Base-by-base conservation (phyloP, 1,284 basidiomycete species). In the Phellopilus nigrolimitatus region DNA sequence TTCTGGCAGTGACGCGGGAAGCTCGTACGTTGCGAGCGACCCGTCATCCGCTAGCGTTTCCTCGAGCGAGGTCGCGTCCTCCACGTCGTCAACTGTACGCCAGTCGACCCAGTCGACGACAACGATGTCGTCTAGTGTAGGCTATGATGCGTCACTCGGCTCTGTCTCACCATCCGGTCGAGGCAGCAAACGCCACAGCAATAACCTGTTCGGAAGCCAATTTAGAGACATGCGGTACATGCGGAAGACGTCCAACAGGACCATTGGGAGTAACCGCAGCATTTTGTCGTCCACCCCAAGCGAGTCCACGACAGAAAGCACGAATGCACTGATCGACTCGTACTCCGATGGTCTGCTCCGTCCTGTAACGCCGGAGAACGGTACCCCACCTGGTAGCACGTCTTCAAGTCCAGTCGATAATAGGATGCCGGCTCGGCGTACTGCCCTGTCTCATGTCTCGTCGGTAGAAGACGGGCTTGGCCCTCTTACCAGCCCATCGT, bases 151-250 rank as follows among this genome's bases (percentile, higher is more conserved):
- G 21, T 44, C 48, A 13, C 19, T 40, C 19, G 42, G 44, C 8
- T 39, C 54, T 8, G 22, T 24, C 7, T 56, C 54, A 13, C 48
- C 53, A 6, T 50, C 57, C 58, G 62, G 66, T 22, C 60, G 65
- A 30, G 74, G 76, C 33, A 69, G 71, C 53, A 84, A 84, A 66
- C 76, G 88, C 45, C 84, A 86, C 64, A 89, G 86, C 70, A 90
- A 89, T 64, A 89, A 90, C 61, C 69, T 91, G 47, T 90, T 90
- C 59, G 83, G 84, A 38, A 88, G 82, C 25, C 75, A 81, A 53
- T 74, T 88, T 59, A 75, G 82, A 49, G 88, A 91, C 63, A 80
- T 87, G 61, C 72, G 73, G 6, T 86, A 88, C 64, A 65, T 85
- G 57, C 79, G 82, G 54, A 76, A 72, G 31, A 57, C 63, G 19